Conservation (phyloP, 2,329 filamentous ascomycete genomes). For the Phyllosticta ampelicida region DNA sequence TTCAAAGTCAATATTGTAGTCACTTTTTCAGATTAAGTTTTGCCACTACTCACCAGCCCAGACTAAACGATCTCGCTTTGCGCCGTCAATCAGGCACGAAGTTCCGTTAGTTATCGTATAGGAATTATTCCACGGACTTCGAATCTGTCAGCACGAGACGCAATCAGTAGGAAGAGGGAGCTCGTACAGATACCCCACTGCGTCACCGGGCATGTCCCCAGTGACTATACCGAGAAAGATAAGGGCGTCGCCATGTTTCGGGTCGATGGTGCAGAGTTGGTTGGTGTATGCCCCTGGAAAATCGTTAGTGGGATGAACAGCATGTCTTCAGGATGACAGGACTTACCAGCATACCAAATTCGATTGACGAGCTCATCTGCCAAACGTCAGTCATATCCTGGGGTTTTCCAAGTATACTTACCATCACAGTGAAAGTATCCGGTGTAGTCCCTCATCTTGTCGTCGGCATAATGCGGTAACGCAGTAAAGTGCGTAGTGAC, state of each 20-base stretch:
- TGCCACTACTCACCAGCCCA: no score
- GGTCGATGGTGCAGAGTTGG: constrained; percentile 30
- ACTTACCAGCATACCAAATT: constrained; percentile 32
- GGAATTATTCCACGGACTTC: constrained; percentile 28
- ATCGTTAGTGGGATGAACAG: background rate
- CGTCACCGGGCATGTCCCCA: constrained; percentile 20
- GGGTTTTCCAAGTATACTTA: constrained; percentile 9
- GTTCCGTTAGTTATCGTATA: constrained; percentile 27
- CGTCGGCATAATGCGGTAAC: constrained; percentile 24
- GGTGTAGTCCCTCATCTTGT: constrained; percentile 26
- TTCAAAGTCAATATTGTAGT: no score
- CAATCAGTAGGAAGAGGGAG: no score
- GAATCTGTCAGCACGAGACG: no score
- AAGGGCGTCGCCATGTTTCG: constrained; percentile 25
- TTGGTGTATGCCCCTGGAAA: constrained; percentile 27
- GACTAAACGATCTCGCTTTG: constrained; percentile 33
- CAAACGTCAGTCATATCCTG: background rate
- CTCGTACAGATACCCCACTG: no score
- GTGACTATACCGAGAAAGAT: constrained; percentile 18
- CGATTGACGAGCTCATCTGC: constrained; percentile 33
- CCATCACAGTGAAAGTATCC: constrained; percentile 34
- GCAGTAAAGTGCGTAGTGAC: constrained; percentile 8
- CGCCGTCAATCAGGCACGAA: constrained; percentile 29
- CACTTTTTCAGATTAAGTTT: no score
- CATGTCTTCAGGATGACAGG: background rate